Evolutionary conservation across 176 grass and related monocot species (phyloP).

Genomic region (Zea luxurians): DNA sequence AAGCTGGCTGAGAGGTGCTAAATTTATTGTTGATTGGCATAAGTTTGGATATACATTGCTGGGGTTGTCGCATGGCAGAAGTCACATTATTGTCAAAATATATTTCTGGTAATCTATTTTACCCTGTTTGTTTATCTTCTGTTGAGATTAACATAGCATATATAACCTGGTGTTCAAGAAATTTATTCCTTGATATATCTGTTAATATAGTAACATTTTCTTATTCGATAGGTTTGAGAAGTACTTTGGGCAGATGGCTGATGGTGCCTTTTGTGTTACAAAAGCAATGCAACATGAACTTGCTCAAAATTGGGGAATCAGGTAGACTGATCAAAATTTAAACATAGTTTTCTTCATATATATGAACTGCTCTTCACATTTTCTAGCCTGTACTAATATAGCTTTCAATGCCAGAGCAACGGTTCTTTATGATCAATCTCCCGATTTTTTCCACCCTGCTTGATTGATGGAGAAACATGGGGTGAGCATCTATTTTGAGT

Average conservation of each 20-base stretch:
- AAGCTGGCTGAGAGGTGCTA: constrained; percentile 76
- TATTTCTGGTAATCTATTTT: constrained; percentile 71
- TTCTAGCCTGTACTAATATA: constrained; percentile 29
- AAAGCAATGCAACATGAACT: constrained; percentile 98
- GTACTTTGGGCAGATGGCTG: constrained; percentile 79
- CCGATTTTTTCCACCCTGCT: constrained; percentile 92
- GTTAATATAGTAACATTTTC: constrained; percentile 12
- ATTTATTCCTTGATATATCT: neutral
- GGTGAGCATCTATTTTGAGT: constrained; percentile 47
- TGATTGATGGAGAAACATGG: constrained; percentile 78
- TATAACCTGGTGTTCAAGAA: constrained; percentile 7
- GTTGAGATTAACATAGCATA: constrained; percentile 17
- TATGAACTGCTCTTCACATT: neutral
- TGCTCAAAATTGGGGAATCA: constrained; percentile 97
- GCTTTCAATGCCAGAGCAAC: constrained; percentile 59
- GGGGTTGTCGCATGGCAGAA: constrained; percentile 81
- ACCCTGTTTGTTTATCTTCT: constrained; percentile 6
- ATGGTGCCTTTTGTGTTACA: constrained; percentile 88
- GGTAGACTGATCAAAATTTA: constrained; percentile 44
- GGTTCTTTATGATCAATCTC: constrained; percentile 94
- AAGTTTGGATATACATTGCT: constrained; percentile 98
- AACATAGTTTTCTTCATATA: neutral
- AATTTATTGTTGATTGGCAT: constrained; percentile 97
- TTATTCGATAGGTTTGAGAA: constrained; percentile 86
- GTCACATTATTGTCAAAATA: constrained; percentile 81